Percentiles rank a stretch among this genome's conserved stretches.
Conservation (phyloP, 2,329 filamentous ascomycete species). For the Ceratocystis albifundus region DNA sequence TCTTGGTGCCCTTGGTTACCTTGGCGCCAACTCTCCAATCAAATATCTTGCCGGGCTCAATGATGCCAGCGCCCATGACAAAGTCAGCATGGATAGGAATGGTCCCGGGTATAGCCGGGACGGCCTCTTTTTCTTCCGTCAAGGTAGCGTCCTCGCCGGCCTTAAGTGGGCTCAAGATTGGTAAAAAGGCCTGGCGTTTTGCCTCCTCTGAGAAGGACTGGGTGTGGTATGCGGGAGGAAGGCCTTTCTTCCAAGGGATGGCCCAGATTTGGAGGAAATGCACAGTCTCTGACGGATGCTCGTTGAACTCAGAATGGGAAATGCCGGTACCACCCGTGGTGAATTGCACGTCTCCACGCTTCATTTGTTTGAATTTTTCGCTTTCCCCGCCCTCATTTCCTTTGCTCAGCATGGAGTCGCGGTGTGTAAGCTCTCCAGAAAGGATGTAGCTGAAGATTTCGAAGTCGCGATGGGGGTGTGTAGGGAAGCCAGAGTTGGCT, state of each 20-base stretch:
- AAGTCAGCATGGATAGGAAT: constrained; percentile 80
- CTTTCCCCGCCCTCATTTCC: constrained; percentile 47
- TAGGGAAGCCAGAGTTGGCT: constrained; percentile 64
- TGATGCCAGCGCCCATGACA: constrained; percentile 67
- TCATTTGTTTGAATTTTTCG: constrained; percentile 59
- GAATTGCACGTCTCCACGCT: constrained; percentile 76
- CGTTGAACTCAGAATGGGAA: constrained; percentile 72
- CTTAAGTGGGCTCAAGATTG: constrained; percentile 64
- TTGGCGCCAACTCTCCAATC: constrained; percentile 59
- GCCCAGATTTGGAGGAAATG: constrained; percentile 90
- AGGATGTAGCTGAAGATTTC: constrained; percentile 86
- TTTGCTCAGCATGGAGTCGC: constrained; percentile 71
- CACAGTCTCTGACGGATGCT: constrained; percentile 56
- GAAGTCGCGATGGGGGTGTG: constrained; percentile 73
- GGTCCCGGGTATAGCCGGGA: constrained; percentile 49
- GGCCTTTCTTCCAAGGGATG: constrained; percentile 59
- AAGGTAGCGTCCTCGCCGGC: constrained; percentile 50
- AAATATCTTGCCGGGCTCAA: constrained; percentile 53
- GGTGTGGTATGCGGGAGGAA: constrained; percentile 68
- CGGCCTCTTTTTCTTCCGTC: constrained; percentile 52
- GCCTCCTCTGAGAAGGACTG: constrained; percentile 58
- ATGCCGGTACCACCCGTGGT: constrained; percentile 76
- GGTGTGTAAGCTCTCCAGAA: constrained; percentile 75
- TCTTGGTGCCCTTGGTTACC: constrained; percentile 40
- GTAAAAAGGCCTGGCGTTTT: constrained; percentile 59